Evolutionary conservation across 2,329 filamentous ascomycete genomes (phyloP), one percentile per base, ranked within the genome.

Genomic region (Diplodia scrobiculata): DNA sequence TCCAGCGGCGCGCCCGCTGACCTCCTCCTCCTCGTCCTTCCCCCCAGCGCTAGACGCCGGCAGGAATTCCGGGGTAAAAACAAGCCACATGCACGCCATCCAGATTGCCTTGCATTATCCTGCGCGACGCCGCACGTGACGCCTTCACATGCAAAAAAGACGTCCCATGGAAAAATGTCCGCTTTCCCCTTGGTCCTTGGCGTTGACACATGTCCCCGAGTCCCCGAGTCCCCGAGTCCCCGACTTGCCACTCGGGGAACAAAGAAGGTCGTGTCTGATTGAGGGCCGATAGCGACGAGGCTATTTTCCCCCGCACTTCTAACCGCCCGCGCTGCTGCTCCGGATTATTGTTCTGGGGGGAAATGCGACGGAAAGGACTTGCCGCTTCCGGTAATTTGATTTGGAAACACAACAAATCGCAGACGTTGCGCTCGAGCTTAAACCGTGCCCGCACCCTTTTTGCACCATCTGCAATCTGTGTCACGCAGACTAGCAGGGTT

Each of bases 21-120:
- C 55, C 55, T 41, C 38, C 34, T 36, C 25, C 25, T 25, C 25
- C 34, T 36, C 25, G 3, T 25, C 25, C 32, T 10, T 9, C 25
- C 21, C 53, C n/a, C 52, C 19, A 25, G 34, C 9, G 25, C 55
- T 48, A 17, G 14, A n/a, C 54, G 3, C 21, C 58, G 58, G 41
- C 27, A 50, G 41, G 45, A 62, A 62, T 62, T 62, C 58, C 58
- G 58, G 58, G 58, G 58, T 50, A 62, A 36, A 32, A 10, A 11
- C 34, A 36, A 62, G 58, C 58, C 58, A 62, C 58, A 48, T 62
- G 58, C 58, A 62, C 38, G 58, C 58, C 58, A 62, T 50, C 19
- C 41, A 62, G 58, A 62, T 62, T 45, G 58, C 41, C 41, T 32
- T 50, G 58, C 58, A 62, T 47, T 41, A 48, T 27, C 17, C 58